phyloP scores from a whole-genome alignment of 2,329 filamentous ascomycete genomes.

The Lachnellula cervina region DNA sequence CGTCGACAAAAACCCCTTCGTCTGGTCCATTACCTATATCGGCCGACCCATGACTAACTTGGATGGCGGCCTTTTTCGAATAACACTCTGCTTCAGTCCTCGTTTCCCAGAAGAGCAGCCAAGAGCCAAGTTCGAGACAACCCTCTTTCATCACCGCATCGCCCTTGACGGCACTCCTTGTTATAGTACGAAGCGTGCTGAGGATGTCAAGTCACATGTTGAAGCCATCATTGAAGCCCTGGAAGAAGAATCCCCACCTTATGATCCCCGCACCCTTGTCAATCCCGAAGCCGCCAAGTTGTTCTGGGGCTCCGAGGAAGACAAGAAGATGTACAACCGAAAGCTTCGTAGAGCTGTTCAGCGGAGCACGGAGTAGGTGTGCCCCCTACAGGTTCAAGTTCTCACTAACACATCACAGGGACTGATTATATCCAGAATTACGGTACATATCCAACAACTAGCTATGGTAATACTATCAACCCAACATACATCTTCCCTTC shows the following conservation, averaged over 20 bases:
- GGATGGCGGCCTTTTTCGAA: conserved; percentile 82
- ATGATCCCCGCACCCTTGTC: conserved; percentile 84
- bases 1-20: conserved; percentile 77
- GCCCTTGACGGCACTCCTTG: conserved; percentile 76
- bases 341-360: conserved; percentile 74
- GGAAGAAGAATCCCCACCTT: conserved; percentile 84
- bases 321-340: conserved; percentile 81
- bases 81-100: conserved; percentile 75
- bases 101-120: conserved; percentile 86
- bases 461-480: too few relatives aligned
- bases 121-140: conserved; percentile 72
- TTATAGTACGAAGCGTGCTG: conserved; percentile 66
- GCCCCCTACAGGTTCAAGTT: neutral
- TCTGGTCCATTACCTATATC: conserved; percentile 86
- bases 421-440: conserved; percentile 9
- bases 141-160: conserved; percentile 84
- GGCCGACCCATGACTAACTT: conserved; percentile 89
- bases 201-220: conserved; percentile 79
- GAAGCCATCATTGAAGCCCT: conserved; percentile 75
- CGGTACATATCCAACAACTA: neutral
- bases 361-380: conserved; percentile 53
- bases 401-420: conserved; percentile 15
- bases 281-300: conserved; percentile 81
- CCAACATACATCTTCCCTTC: neutral
- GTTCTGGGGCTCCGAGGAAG: conserved; percentile 76